A percentile compares a stretch with the other conserved stretches of the same genome.
Conservation (phyloP, 2,329 filamentous ascomycete species). For the Ambrosiella xylebori region DNA sequence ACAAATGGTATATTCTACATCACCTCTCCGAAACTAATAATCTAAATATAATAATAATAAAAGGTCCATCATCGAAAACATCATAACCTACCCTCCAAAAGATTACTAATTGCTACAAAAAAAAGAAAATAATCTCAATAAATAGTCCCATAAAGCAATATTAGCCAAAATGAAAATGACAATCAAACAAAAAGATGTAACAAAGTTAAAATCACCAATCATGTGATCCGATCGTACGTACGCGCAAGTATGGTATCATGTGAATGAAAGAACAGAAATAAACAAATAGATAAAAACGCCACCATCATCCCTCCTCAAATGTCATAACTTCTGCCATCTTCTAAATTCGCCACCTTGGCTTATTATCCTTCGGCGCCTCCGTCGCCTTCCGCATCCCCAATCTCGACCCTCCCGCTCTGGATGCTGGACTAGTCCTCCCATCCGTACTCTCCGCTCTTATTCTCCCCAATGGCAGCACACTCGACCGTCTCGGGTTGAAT, state of each 20-base stretch:
- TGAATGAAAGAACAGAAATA: conserved; percentile 3
- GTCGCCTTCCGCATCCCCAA: conserved; percentile 25
- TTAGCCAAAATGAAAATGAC: background rate
- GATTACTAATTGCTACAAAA: background rate
- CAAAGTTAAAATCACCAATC: conserved; percentile 2
- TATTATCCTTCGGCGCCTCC: conserved; percentile 24
- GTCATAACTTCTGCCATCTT: conserved; percentile 8
- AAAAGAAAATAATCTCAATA: conserved; percentile 3
- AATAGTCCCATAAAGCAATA: background rate
- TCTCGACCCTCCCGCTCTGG: conserved; percentile 25
- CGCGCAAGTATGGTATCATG: background rate
- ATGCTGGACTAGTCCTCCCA: conserved; percentile 33
- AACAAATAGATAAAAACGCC: conserved; percentile 5
- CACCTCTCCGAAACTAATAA: background rate
- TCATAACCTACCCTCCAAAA: background rate
- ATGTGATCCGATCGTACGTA: background rate
- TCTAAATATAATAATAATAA: background rate
- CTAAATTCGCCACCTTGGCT: conserved; percentile 33
- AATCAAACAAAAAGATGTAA: background rate
- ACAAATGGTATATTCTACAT: background rate
- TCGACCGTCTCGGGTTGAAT: conserved; percentile 28
- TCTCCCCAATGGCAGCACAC: conserved; percentile 31
- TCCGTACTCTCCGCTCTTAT: conserved; percentile 16
- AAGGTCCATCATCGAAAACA: background rate
- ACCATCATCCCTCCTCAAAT: background rate